Base-by-base conservation (phyloP, 352 stramenopile genomes). In the Globisporangium parvum region DNA sequence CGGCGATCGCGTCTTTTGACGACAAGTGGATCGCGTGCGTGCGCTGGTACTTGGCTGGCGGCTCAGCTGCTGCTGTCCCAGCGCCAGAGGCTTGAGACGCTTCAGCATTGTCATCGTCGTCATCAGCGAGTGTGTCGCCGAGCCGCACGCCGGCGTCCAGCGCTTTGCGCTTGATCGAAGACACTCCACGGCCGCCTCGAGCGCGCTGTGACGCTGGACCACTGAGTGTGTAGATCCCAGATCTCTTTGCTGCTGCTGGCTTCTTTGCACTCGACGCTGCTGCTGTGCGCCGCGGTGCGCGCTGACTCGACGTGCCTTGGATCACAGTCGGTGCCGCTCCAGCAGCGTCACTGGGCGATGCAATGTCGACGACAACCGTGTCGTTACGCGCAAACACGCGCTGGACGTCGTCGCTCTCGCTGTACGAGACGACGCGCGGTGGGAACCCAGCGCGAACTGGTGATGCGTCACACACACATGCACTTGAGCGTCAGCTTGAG, bases 1-100 rank as follows among this genome's bases (percentile, higher is more conserved):
- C 54, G n/a, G 67, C 80, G 33, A 95, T 72, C 51, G 90, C 82
- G 35, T 91, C 85, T 56, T 92, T 92, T 3, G 80, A 91, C 26
- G 65, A 86, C 45, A 93, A 60, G 8, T 91, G 67, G 40, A 93
- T 66, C 11, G 69, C 67, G 18, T 59, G 69, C 9, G 62, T 77
- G 18, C 80, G 76, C 21, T 71, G 62, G 37, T 86, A 87, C 53
- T 87, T 89, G 6, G 23, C 60, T n/a, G 63, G 58, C 12, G 55
- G 57, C 28, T 67, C 44, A 0, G 21, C 18, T 31, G 20, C 33
- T 47, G 31, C 44, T 41, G 55, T 17, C 20, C 41, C 18, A 5
- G 6, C 37, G 11, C 3, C 45, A 4, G 46, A 51, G n/a, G 45
- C 48, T 14, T 26, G 28, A n/a, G 39, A 39, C 42, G 35, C 24